Evolutionary conservation across 805 yeast genomes (phyloP), one percentile per base, ranked within the genome.

Genomic region (Candida germanica): DNA sequence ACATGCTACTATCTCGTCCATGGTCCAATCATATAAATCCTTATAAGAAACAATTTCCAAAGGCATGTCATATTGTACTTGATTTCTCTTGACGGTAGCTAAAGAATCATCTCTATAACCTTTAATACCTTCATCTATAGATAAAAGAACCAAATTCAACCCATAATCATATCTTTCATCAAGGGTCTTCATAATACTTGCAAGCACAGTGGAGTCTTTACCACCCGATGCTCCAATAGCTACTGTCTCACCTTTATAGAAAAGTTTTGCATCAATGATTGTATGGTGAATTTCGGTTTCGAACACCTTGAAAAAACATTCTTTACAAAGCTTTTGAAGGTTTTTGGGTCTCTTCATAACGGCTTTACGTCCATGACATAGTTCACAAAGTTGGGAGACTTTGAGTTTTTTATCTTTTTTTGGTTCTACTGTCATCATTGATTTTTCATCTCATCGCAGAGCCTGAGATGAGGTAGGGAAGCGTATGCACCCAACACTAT

Each of bases 171-270:
- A 78, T 39, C 96, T 67, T 52, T 88, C 96, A 55, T 93, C 93
- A 43, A 93, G 65, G 0, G 91, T 76, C 53, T 88, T 93, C 59
- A 93, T 60, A 2, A 93, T 77, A 30, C 89, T 79, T 0, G 98
- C 98, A 20, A 93, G 64, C 1, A 93, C 99, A 0, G 99, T 93
- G 4, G 96, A 87, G 58, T 93, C 99, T 52, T 93, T 93, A 35
- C 99, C 99, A 17, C 99, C 99, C 1, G 96, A 87, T 0, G 99
- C 99, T 12, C 99, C 99, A 16, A 93, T 89, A 12, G 98, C 98
- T 2, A 93, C 89, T 18, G 66, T 73, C 53, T 93, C 98, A 11
- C 98, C 98, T 0, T 64, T 69, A 16, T 77, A 58, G 51, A 93
- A 93, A 31, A 93, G 71, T 1, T 77, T 67, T 36, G 83, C 81